Evolutionary conservation across 768 basidiomycete species (phyloP).

Genomic region (Collybia nuda): DNA sequence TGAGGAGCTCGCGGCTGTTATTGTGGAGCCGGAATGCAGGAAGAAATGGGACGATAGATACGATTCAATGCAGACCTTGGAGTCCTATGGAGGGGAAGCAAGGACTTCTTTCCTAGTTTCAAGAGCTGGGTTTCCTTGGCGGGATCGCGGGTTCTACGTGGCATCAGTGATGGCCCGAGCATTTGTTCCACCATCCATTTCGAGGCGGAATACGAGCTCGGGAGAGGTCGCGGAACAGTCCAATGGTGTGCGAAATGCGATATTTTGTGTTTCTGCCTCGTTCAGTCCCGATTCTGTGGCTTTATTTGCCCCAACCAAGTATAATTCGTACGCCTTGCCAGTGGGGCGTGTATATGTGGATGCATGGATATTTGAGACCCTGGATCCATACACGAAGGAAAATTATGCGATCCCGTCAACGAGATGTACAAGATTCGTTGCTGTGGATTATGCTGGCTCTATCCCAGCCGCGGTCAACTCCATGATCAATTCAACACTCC

Average conservation of each 20-base stretch:
- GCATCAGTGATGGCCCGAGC: conserved; percentile 74
- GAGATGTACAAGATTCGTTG: conserved; percentile 78
- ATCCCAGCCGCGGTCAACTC: conserved; percentile 85
- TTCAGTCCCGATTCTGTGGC: conserved; percentile 65
- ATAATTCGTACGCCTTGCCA: conserved; percentile 74
- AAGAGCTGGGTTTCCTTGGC: conserved; percentile 86
- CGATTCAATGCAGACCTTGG: conserved; percentile 65
- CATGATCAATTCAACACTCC: conserved; percentile 78
- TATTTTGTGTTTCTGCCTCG: conserved; percentile 84
- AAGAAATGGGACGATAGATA: conserved; percentile 88
- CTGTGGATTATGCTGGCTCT: conserved; percentile 84
- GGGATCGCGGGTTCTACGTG: conserved; percentile 84
- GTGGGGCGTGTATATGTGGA: conserved; percentile 84
- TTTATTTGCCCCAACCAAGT: conserved; percentile 59
- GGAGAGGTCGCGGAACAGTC: conserved; percentile 39
- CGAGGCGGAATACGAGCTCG: conserved; percentile 36
- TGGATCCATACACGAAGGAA: conserved; percentile 93
- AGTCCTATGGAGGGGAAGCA: conserved; percentile 76
- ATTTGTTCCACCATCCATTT: conserved; percentile 33
- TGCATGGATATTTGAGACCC: conserved; percentile 94
- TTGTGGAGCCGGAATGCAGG: conserved; percentile 69
- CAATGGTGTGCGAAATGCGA: conserved; percentile 53
- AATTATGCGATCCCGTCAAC: conserved; percentile 95
- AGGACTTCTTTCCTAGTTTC: conserved; percentile 70
- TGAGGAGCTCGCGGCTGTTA: conserved; percentile 80